phyloP scores from a whole-genome alignment of 2,329 filamentous ascomycete species.

The Byssothecium circinans region DNA sequence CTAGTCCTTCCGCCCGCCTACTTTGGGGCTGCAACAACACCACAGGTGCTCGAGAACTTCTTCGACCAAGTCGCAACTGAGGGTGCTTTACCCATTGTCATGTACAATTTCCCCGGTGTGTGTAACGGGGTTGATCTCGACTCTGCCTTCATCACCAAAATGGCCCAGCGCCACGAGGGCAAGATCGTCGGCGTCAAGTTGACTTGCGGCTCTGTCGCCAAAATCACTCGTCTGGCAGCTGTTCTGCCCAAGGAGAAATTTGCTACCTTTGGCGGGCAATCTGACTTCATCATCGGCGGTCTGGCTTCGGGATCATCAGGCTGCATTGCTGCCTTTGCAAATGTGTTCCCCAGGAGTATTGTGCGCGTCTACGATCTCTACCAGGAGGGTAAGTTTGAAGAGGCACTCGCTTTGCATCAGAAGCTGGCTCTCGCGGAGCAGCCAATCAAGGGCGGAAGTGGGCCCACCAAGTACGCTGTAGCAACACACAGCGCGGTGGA shows the following conservation, averaged over 20 bases:
- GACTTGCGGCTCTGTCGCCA: conserved; percentile 70
- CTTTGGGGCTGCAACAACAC: conserved; percentile 47
- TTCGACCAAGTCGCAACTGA: conserved; percentile 55
- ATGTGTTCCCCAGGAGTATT: conserved; percentile 57
- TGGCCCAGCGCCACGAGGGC: conserved; percentile 53
- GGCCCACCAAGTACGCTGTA: conserved; percentile 66
- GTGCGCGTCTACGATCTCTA: conserved; percentile 62
- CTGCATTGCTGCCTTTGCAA: conserved; percentile 60
- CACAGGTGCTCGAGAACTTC: conserved; percentile 45
- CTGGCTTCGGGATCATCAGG: conserved; percentile 55
- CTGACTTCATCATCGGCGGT: conserved; percentile 65
- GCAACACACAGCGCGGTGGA: conserved; percentile 62
- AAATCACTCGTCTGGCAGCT: conserved; percentile 65
- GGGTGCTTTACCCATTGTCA: conserved; percentile 63
- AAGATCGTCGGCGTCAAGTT: conserved; percentile 71
- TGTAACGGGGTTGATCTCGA: conserved; percentile 67
- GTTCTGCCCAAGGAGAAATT: conserved; percentile 57
- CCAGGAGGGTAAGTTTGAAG: conserved; percentile 54
- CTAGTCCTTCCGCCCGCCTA: conserved; percentile 47
- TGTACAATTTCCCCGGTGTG: conserved; percentile 72
- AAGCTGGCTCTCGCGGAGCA: conserved; percentile 65
- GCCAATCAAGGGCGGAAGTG: conserved; percentile 66
- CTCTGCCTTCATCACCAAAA: conserved; percentile 62
- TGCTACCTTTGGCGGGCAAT: conserved; percentile 69
- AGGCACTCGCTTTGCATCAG: conserved; percentile 62